Conservation (phyloP, 1,284 basidiomycete genomes). For the Chondrostereum purpureum region DNA sequence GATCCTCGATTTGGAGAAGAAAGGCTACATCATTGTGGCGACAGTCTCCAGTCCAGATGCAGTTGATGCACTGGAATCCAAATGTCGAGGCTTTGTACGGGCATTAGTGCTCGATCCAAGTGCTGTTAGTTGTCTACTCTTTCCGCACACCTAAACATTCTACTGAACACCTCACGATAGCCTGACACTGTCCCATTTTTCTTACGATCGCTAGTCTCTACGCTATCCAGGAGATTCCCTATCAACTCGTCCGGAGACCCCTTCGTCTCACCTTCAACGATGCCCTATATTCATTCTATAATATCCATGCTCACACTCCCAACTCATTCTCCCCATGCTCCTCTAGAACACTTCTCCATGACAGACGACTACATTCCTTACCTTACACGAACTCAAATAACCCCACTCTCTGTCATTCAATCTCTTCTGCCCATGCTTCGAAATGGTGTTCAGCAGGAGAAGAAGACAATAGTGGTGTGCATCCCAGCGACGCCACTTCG, state of each 20-base stretch:
- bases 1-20: constrained; percentile 63
- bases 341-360: constrained; percentile 67
- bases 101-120: constrained; percentile 72
- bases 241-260: constrained; percentile 72
- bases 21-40: constrained; percentile 75
- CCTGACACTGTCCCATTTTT: constrained; percentile 66
- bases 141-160: constrained; percentile 3
- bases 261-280: constrained; percentile 53
- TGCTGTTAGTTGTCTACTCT: constrained; percentile 42
- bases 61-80: constrained; percentile 54
- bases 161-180: constrained; percentile 31
- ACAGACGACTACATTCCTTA: constrained; percentile 58
- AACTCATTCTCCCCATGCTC: constrained; percentile 38
- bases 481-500: constrained; percentile 61
- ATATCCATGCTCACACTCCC: constrained; percentile 64
- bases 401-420: constrained; percentile 69
- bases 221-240: constrained; percentile 77
- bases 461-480: constrained; percentile 64
- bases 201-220: constrained; percentile 69
- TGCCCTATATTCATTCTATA: constrained; percentile 64
- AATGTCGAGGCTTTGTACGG: constrained; percentile 66
- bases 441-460: constrained; percentile 45
- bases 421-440: constrained; percentile 70
- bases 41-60: constrained; percentile 65
- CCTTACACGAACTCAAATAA: constrained; percentile 64